Evolutionary conservation across 768 basidiomycete genomes (phyloP).

Genomic region (Mycena albidolilacea): DNA sequence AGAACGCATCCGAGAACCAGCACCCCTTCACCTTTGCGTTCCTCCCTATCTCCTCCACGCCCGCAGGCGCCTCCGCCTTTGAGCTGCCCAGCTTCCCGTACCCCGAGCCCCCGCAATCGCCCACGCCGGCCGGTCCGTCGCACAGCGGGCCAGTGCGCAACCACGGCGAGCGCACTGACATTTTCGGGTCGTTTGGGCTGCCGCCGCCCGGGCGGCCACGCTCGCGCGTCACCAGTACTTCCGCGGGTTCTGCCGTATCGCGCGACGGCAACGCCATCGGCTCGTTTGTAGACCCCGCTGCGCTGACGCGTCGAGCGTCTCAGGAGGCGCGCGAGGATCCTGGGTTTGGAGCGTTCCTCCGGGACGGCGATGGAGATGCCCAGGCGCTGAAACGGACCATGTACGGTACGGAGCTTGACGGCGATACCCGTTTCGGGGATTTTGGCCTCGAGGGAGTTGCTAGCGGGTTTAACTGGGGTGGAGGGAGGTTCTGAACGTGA

Average conservation of each 20-base stretch:
- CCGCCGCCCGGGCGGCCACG: conserved; percentile 59
- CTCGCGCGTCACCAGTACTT: conserved; percentile 54
- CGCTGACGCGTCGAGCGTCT: conserved; percentile 50
- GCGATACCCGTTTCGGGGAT: conserved; percentile 88
- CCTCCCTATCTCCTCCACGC: conserved; percentile 66
- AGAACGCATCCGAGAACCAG: conserved; percentile 67
- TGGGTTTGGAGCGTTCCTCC: conserved; percentile 32
- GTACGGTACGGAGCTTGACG: conserved; percentile 89
- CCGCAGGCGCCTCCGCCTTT: conserved; percentile 58
- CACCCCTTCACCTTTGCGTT: conserved; percentile 69
- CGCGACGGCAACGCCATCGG: conserved; percentile 45
- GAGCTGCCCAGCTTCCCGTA: conserved; percentile 61
- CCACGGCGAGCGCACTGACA: conserved; percentile 58
- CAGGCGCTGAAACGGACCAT: conserved; percentile 76
- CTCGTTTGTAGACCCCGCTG: conserved; percentile 59
- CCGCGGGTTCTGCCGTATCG: conserved; percentile 38
- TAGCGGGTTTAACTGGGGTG: conserved; percentile 74
- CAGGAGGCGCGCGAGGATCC: conserved; percentile 43
- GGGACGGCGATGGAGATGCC: conserved; percentile 45
- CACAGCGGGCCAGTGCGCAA: conserved; percentile 43
- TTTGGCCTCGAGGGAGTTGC: conserved; percentile 86
- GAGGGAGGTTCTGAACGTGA: conserved; percentile 57
- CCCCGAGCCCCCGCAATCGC: conserved; percentile 72
- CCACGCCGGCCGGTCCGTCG: conserved; percentile 62
- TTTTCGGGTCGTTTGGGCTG: conserved; percentile 63